Conservation (phyloP, 257 asterid species). For the Solanum commersonii region DNA sequence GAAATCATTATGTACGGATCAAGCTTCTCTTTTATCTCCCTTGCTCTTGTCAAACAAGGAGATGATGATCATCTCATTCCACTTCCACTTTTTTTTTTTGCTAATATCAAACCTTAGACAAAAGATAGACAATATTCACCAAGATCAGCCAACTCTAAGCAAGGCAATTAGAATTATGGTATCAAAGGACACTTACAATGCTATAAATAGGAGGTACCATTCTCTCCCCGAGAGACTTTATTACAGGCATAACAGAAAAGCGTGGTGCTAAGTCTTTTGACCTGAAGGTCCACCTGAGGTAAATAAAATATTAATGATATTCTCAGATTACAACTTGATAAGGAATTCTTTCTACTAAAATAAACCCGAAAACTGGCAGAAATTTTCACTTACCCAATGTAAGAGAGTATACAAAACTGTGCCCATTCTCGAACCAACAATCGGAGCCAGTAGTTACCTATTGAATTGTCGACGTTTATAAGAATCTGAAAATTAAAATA, state of each 20-base stretch:
- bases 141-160: background rate
- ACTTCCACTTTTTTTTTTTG: background rate
- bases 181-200: conserved; percentile 44
- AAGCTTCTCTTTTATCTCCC: background rate
- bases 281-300: conserved; percentile 71
- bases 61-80: background rate
- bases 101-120: background rate
- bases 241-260: conserved; percentile 65
- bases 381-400: conserved; percentile 52
- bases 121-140: background rate
- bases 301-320: background rate
- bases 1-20: background rate
- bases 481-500: conserved; percentile 34
- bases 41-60: background rate
- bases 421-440: conserved; percentile 80
- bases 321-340: background rate
- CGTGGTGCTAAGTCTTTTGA: conserved; percentile 59
- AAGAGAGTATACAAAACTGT: conserved; percentile 54
- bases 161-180: background rate
- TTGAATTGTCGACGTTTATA: conserved; percentile 45
- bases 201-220: conserved; percentile 74
- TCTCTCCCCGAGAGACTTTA: conserved; percentile 32
- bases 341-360: background rate
- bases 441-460: conserved; percentile 66
- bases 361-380: background rate